Evolutionary conservation across 1,284 basidiomycete species (phyloP), one percentile per base, ranked within the genome.

Genomic region (Psilocybe mexicana): DNA sequence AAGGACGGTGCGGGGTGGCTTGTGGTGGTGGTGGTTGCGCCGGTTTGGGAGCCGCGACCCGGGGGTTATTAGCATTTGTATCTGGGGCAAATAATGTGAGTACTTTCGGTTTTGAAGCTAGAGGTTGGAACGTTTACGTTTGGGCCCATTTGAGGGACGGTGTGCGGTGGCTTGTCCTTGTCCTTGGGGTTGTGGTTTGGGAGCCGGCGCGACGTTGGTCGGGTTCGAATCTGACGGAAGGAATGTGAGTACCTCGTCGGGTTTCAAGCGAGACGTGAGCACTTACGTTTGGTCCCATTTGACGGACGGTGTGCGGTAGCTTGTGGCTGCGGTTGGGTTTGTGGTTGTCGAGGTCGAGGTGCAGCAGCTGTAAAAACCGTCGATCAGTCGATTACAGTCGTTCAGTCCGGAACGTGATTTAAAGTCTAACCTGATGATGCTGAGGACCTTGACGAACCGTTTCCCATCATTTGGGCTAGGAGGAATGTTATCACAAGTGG

Each of bases 321-420:
- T 18, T 18, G 18, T 18, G 18, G 18, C 18, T 18, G 18, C 18
- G 18, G 18, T 18, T 18, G 18, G 18, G 18, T 46, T 57, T 61
- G 60, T 56, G 51, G 55, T 60, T 60, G 61, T 57, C 58, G 55
- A 43, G 61, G 54, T 60, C 55, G 54, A 51, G 55, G 52, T 54
- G 61, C 55, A 62, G 58, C 54, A 55, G 53, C 48, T 59, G 42
- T 57, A 60, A 58, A 51, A 48, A 59, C 54, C 51, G 50, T 33
- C 51, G 55, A 59, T 61, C 54, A 62, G 60, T 59, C 51, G 48
- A 42, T 58, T 43, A 50, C 47, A 38, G 52, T 52, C 54, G 38
- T 5, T 6, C 7, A 40, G 4, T 57, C 4, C 14, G 38, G 38
- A 40, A 12, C 12, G 10, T 33, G 30, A 33, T 4, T 33, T 4